These are phyloP conservation scores for Draba incana DNA, from an alignment of 345 rosid genomes.

Conservation along the genomic window DNA sequence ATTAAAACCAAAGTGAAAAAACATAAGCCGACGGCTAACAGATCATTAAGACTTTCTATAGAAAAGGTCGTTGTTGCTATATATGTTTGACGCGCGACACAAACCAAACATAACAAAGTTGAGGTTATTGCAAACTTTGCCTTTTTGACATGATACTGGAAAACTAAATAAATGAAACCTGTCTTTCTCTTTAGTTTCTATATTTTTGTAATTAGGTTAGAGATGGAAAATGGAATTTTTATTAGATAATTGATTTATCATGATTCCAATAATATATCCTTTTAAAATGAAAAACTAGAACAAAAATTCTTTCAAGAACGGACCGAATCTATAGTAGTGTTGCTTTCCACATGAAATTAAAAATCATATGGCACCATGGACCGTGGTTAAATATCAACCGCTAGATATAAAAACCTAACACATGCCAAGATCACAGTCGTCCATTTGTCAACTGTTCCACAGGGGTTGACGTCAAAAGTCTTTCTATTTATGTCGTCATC, in stretches of 20 bases:
- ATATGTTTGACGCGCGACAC: slow-evolving; percentile 8
- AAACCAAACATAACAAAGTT: not conserved
- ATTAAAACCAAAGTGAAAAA: too few species aligned
- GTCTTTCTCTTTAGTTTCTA: slow-evolving; percentile 10
- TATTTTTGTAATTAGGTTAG: not conserved
- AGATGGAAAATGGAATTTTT: not conserved
- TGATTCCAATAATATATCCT: not conserved
- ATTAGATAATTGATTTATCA: not conserved
- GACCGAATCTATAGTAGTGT: slow-evolving; percentile 18
- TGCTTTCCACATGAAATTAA: not conserved
- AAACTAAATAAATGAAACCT: not conserved
- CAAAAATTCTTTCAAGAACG: slow-evolving; percentile 2
- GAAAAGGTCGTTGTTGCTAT: too few species aligned
- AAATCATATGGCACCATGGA: slow-evolving; percentile 8
- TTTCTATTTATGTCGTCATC: slow-evolving; percentile 28
- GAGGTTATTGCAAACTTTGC: not conserved
- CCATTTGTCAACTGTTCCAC: slow-evolving; percentile 6
- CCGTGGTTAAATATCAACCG: not conserved
- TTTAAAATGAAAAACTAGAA: not conserved
- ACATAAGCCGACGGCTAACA: too few species aligned
- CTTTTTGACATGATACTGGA: not conserved
- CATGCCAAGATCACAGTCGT: not conserved
- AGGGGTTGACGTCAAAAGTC: slow-evolving; percentile 44
- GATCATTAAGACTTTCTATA: not conserved
- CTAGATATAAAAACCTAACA: not conserved